A percentile compares a stretch with the other conserved stretches of the same genome.
phyloP scores from a whole-genome alignment of 148 eudicot species.

The Rhododendron molle region DNA sequence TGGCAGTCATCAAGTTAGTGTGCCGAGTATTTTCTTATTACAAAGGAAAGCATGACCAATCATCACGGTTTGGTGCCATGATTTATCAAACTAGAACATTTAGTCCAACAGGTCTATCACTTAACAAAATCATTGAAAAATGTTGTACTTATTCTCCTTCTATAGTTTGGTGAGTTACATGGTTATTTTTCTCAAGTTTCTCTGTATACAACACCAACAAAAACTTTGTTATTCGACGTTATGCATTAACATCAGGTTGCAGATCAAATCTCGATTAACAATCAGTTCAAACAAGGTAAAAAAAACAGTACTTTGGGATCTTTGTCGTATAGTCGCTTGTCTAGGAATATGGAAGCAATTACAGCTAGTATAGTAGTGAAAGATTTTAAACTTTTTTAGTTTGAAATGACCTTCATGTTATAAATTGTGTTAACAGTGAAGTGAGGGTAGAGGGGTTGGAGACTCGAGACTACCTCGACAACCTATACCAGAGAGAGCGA shows the following conservation, averaged over 20 bases:
- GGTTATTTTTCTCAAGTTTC: not conserved
- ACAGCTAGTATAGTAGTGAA: not conserved
- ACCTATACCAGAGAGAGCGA: conserved; percentile 53
- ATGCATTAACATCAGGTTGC: not conserved
- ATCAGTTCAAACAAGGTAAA: conserved; percentile 12
- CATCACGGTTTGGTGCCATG: not conserved
- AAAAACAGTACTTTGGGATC: not conserved
- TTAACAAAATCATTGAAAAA: not conserved
- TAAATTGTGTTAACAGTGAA: conserved; percentile 54
- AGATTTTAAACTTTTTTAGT: no score
- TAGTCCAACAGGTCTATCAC: not conserved
- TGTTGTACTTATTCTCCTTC: not conserved
- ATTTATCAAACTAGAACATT: not conserved
- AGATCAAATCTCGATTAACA: not conserved
- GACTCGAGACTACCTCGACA: conserved; percentile 83
- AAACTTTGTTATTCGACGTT: not conserved
- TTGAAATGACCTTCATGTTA: not conserved
- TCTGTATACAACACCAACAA: not conserved
- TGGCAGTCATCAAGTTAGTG: not conserved
- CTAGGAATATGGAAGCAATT: not conserved
- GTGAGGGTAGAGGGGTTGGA: conserved; percentile 96
- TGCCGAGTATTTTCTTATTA: not conserved
- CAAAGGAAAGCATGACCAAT: not conserved
- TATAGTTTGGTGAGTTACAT: no score
- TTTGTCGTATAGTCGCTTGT: not conserved